Conservation (phyloP, 2,329 filamentous ascomycete genomes). For the Exophiala viscosa region DNA sequence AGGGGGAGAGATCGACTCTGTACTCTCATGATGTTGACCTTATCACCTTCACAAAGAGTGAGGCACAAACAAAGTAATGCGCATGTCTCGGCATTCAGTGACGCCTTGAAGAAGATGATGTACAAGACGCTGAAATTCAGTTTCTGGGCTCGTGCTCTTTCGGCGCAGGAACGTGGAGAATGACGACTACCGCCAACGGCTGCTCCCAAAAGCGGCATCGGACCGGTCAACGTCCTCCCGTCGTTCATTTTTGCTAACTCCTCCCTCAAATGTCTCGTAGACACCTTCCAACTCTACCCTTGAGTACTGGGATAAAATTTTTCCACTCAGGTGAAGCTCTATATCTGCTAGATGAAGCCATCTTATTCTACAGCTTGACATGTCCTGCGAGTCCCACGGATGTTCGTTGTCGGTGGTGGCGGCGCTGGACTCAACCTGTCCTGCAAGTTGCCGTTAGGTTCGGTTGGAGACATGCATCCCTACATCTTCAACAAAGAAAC, state of each 20-base stretch:
- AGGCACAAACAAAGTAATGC: not conserved
- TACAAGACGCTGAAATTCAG: not conserved
- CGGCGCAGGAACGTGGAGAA: not conserved
- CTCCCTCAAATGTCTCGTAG: not conserved
- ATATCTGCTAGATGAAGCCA: too few relatives aligned
- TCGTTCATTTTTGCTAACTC: not conserved
- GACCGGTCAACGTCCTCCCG: not conserved
- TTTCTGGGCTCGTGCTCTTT: slow-evolving; percentile 1
- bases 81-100: not conserved
- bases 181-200: not conserved
- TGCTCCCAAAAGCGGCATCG: slow-evolving; percentile 8
- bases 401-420: too few relatives aligned
- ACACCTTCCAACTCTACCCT: not conserved
- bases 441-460: not conserved
- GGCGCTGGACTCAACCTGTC: not conserved
- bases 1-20: not conserved
- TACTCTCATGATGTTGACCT: slow-evolving; percentile 13
- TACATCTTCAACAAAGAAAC: not conserved
- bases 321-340: too few relatives aligned
- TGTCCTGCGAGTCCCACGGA: too few relatives aligned
- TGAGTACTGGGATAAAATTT: too few relatives aligned
- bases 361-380: too few relatives aligned
- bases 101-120: not conserved
- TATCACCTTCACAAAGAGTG: not conserved
- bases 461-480: not conserved